Evolutionary conservation across 306 rosid genomes (phyloP), one percentile per base, ranked within the genome.

Genomic region (Quercus mongolica): DNA sequence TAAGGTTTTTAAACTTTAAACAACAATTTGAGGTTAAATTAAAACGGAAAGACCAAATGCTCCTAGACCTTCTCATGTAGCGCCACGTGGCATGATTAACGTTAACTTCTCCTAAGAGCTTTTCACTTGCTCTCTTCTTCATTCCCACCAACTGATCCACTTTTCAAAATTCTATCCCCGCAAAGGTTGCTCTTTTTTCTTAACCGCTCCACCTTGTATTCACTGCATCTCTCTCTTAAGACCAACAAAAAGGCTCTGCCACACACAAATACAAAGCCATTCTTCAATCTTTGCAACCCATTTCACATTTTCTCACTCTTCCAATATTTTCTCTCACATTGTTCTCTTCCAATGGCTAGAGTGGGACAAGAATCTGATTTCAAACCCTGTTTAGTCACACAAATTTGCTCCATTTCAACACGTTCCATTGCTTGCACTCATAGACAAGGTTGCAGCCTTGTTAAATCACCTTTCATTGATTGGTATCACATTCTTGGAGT

Each of bases 401-500:
- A 95, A 69, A 87, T 95, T 83, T 91, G 94, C 86, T 86, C 91
- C 83, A 82, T 95, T 74, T 88, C 98, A 11, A 78, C 84, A 17
- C 82, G 79, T 68, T 76, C 87, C 11, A 80, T 86, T 70, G 69
- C 65, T 5, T 93, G 99, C 79, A 69, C 78, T 78, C 99, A 95
- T 59, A 86, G 83, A 69, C 89, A 78, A 77, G 70, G 56, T 64
- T 76, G 83, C 26, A 73, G 78, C 89, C 67, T 87, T 4, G 3
- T 74, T 19, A 78, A 77, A 44, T 35, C 83, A 20, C 74, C 80
- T 74, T 90, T 95, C 81, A 35, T 91, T 11, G 99, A 95, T 81
- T 95, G 99, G 99, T 93, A 95, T 79, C 92, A 83, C 79, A 79
- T 95, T 83, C 91, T 95, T 73, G 91, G 96, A 72, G 99, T 95